phyloP scores from a whole-genome alignment of 2,329 filamentous ascomycete species.

The Pyrenochaeta sp. region DNA sequence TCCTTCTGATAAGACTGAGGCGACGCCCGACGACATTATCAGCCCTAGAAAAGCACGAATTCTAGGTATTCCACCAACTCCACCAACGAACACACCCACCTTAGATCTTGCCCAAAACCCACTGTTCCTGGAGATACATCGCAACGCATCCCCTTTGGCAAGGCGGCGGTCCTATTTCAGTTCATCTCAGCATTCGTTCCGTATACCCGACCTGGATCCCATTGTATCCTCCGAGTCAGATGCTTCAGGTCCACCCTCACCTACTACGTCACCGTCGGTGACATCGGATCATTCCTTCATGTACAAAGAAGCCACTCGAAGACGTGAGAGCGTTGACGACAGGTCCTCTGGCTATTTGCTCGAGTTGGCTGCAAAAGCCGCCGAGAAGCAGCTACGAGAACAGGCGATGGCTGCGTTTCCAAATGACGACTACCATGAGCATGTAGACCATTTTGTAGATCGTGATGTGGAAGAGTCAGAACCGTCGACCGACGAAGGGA shows the following conservation, averaged over 20 bases:
- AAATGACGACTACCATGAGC: conserved; percentile 73
- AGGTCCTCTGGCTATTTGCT: conserved; percentile 79
- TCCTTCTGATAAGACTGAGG: conserved; percentile 76
- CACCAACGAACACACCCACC: conserved; percentile 49
- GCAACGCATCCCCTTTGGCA: conserved; percentile 42
- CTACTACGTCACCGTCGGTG: conserved; percentile 56
- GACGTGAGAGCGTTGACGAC: conserved; percentile 75
- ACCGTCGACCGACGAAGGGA: conserved; percentile 21
- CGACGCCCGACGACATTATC: conserved; percentile 61
- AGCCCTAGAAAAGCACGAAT: conserved; percentile 45
- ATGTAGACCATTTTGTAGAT: conserved; percentile 75
- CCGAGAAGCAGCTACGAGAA: conserved; percentile 81
- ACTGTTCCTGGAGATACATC: conserved; percentile 47
- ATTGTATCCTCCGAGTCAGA: conserved; percentile 69
- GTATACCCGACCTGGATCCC: conserved; percentile 67
- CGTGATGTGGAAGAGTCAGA: conserved; percentile 61
- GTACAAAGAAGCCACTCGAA: conserved; percentile 63
- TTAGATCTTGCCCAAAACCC: conserved; percentile 42
- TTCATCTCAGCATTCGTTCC: conserved; percentile 63
- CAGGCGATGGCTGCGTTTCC: conserved; percentile 79
- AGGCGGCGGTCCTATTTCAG: conserved; percentile 46
- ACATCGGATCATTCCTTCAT: conserved; percentile 59
- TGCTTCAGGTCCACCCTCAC: conserved; percentile 56
- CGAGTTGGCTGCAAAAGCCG: conserved; percentile 79
- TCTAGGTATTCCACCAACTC: conserved; percentile 60